A percentile compares a stretch with the other conserved stretches of the same genome.
These are phyloP conservation scores for Xanthoconium purpureum DNA, from an alignment of 768 basidiomycete species.

Conservation along the genomic window DNA sequence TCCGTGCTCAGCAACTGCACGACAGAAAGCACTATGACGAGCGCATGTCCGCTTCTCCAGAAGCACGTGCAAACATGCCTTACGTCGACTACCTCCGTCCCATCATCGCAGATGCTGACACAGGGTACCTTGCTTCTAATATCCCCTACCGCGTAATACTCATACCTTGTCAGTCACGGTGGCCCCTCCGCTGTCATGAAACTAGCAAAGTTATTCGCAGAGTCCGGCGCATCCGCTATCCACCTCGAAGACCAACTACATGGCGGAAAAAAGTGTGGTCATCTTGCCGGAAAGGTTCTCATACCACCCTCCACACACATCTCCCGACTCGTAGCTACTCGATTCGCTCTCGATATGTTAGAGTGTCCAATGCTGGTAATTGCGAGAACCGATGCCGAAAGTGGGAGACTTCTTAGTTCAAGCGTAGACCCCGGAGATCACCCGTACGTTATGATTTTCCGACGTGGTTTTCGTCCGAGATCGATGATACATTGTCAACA, in stretches of 20 bases:
- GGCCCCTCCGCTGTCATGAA: constrained; percentile 95
- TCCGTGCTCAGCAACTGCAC: constrained; percentile 89
- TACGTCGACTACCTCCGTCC: constrained; percentile 88
- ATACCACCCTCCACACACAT: constrained; percentile 88
- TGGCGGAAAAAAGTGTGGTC: constrained; percentile 94
- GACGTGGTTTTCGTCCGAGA: constrained; percentile 1
- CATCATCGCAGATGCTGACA: constrained; percentile 93
- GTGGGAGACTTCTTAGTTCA: constrained; percentile 77
- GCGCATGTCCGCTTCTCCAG: constrained; percentile 61
- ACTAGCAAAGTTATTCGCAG: constrained; percentile 90
- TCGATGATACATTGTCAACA: constrained; percentile 24
- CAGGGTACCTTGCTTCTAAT: constrained; percentile 56
- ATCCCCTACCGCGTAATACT: not conserved
- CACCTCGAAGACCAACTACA: constrained; percentile 94
- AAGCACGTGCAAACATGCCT: constrained; percentile 65
- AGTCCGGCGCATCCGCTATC: constrained; percentile 86
- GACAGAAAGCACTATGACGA: constrained; percentile 93
- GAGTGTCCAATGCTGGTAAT: constrained; percentile 87
- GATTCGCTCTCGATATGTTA: constrained; percentile 89
- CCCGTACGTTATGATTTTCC: constrained; percentile 34
- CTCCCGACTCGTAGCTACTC: constrained; percentile 77
- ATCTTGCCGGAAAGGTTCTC: constrained; percentile 88
- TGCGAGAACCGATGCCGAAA: constrained; percentile 90
- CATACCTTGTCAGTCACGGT: constrained; percentile 61
- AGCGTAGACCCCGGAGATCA: constrained; percentile 84